Evolutionary conservation across 805 yeast species (phyloP).

Genomic region (Saturnispora diversa): DNA sequence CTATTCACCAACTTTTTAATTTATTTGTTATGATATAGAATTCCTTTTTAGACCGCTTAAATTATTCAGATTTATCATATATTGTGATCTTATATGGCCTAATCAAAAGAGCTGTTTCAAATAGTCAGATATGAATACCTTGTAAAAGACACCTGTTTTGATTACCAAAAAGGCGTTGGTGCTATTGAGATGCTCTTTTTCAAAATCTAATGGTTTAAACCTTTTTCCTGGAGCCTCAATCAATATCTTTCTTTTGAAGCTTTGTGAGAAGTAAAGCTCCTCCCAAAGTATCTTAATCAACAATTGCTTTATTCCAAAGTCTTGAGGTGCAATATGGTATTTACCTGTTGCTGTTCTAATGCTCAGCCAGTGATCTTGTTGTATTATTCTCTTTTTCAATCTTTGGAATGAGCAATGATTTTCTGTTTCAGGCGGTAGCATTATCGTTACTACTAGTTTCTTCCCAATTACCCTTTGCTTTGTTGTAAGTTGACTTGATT

Average conservation of each 20-base stretch:
- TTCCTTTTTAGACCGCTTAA: too few relatives aligned
- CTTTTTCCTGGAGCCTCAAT: neutral
- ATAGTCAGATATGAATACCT: neutral
- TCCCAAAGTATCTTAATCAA: conserved; percentile 1
- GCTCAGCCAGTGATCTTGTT: neutral
- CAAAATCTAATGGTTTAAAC: too few relatives aligned
- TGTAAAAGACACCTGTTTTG: neutral
- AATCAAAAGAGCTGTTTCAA: neutral
- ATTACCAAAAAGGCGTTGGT: neutral
- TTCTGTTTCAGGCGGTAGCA: too few relatives aligned
- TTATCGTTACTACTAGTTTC: too few relatives aligned
- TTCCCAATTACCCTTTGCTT: too few relatives aligned
- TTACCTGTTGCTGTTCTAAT: neutral
- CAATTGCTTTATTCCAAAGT: neutral
- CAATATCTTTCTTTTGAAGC: neutral
- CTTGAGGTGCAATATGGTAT: neutral
- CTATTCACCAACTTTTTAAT: too few relatives aligned
- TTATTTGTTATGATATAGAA: too few relatives aligned
- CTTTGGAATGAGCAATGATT: too few relatives aligned
- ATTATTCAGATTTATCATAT: too few relatives aligned
- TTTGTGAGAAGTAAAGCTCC: neutral
- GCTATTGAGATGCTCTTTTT: neutral
- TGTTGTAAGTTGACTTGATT: too few relatives aligned
- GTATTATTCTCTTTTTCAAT: too few relatives aligned
- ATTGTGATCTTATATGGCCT: too few relatives aligned